phyloP scores from a whole-genome alignment of 169 alveolate genomes.

The Plasmodium ovale region DNA sequence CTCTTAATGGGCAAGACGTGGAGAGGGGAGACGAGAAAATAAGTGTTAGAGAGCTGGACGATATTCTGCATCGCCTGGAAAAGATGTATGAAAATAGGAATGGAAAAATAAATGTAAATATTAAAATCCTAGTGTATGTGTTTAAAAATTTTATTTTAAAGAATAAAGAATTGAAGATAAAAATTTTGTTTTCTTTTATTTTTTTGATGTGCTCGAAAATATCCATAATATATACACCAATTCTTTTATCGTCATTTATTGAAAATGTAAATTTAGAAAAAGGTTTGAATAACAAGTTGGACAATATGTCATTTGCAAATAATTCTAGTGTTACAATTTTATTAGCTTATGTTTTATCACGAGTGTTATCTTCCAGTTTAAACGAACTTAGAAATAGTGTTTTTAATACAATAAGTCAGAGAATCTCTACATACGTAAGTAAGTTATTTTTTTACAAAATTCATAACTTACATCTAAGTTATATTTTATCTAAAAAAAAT shows the following conservation, averaged over 20 bases:
- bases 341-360: conserved; percentile 53
- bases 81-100: conserved; percentile 35
- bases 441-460: conserved; percentile 84
- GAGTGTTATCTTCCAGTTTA: conserved; percentile 69
- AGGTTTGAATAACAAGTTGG: neutral
- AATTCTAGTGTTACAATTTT: conserved; percentile 40
- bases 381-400: conserved; percentile 84
- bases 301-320: neutral
- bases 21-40: conserved; percentile 7
- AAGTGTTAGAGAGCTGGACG: conserved; percentile 49
- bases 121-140: conserved; percentile 65
- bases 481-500: conserved; percentile 82
- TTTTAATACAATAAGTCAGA: conserved; percentile 83
- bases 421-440: conserved; percentile 81
- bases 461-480: conserved; percentile 82
- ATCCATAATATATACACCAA: conserved; percentile 66
- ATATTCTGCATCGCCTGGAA: conserved; percentile 25
- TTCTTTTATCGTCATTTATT: conserved; percentile 62
- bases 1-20: neutral
- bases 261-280: conserved; percentile 74
- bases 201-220: conserved; percentile 73
- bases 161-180: conserved; percentile 64
- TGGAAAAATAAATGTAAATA: conserved; percentile 52
- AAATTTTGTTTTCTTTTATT: conserved; percentile 60
- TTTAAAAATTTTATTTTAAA: conserved; percentile 72